Percentiles rank a stretch among this genome's conserved stretches.
phyloP scores from a whole-genome alignment of 768 basidiomycete species.

The Hypsizygus marmoreus region DNA sequence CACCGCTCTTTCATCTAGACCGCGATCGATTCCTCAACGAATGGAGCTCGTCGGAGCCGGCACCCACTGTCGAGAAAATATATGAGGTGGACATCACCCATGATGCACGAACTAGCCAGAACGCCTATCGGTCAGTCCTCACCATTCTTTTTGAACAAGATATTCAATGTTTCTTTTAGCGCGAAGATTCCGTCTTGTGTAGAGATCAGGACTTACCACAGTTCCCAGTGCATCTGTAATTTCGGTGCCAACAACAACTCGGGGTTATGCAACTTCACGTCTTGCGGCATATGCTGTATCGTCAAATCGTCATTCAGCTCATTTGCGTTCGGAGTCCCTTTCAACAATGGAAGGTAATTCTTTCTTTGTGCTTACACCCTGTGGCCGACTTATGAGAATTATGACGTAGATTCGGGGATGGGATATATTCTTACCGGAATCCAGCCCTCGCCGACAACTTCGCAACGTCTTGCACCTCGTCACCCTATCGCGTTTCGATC shows the following conservation, averaged over 20 bases:
- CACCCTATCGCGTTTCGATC: slow-evolving; percentile 67
- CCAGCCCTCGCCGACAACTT: slow-evolving; percentile 57
- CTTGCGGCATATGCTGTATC: slow-evolving; percentile 66
- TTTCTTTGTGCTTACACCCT: neutral
- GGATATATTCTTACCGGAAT: slow-evolving; percentile 64
- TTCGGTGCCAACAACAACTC: slow-evolving; percentile 58
- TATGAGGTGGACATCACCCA: slow-evolving; percentile 52
- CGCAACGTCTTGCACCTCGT: slow-evolving; percentile 67
- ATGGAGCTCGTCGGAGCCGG: slow-evolving; percentile 45
- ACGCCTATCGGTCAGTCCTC: slow-evolving; percentile 46
- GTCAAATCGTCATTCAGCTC: slow-evolving; percentile 57
- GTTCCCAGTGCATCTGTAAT: slow-evolving; percentile 70
- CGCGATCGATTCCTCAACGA: slow-evolving; percentile 54
- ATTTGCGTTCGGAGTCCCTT: slow-evolving; percentile 56
- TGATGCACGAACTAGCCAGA: slow-evolving; percentile 45
- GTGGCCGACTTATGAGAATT: slow-evolving; percentile 11
- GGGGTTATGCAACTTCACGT: slow-evolving; percentile 54
- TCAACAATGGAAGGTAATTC: slow-evolving; percentile 57
- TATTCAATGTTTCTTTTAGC: slow-evolving; percentile 22
- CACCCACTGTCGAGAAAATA: slow-evolving; percentile 53
- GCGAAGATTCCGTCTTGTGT: slow-evolving; percentile 38
- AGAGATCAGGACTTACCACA: slow-evolving; percentile 62
- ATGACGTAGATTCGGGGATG: slow-evolving; percentile 53
- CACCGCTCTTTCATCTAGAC: slow-evolving; percentile 30
- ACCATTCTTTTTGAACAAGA: neutral